These are phyloP conservation scores for Aspergillus carlsbadensis DNA, from an alignment of 495 filamentous ascomycete species.

Conservation along the genomic window DNA sequence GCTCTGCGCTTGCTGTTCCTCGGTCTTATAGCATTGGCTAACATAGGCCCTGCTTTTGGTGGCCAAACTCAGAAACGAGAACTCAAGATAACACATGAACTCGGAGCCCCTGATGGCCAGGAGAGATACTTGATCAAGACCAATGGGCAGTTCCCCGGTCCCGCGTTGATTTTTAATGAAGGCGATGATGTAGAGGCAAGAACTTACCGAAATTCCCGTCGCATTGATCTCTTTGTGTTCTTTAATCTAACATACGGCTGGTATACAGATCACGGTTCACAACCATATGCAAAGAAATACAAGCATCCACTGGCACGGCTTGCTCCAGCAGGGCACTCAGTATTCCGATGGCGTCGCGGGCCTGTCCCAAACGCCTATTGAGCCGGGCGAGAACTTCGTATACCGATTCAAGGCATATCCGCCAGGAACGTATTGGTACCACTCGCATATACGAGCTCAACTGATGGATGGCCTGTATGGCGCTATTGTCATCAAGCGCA, in stretches of 20 bases:
- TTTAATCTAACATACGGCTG: too few species aligned
- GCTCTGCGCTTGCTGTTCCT: too few species aligned
- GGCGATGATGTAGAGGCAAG: slow-evolving; percentile 59
- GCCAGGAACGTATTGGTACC: slow-evolving; percentile 43
- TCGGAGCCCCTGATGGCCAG: too few species aligned
- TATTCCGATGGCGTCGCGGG: slow-evolving; percentile 58
- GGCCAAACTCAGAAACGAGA: too few species aligned
- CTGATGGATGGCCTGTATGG: slow-evolving; percentile 58
- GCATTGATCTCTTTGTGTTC: not conserved
- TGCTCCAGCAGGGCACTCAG: slow-evolving; percentile 38
- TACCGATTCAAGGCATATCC: slow-evolving; percentile 44
- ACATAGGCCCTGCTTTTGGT: too few species aligned
- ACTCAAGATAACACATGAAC: too few species aligned
- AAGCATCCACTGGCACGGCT: not conserved
- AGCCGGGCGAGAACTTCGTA: slow-evolving; percentile 41
- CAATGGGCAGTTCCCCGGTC: slow-evolving; percentile 62
- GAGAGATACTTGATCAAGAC: not conserved
- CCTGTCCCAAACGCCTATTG: slow-evolving; percentile 45
- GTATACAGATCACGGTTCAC: too few species aligned
- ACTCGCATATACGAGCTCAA: slow-evolving; percentile 51
- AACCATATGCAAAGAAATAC: too few species aligned
- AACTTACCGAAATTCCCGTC: not conserved
- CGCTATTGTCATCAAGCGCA: slow-evolving; percentile 46
- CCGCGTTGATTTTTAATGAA: slow-evolving; percentile 56
- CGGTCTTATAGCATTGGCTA: too few species aligned